Evolutionary conservation across 306 rosid species (phyloP).

Genomic region (Comarum palustre): DNA sequence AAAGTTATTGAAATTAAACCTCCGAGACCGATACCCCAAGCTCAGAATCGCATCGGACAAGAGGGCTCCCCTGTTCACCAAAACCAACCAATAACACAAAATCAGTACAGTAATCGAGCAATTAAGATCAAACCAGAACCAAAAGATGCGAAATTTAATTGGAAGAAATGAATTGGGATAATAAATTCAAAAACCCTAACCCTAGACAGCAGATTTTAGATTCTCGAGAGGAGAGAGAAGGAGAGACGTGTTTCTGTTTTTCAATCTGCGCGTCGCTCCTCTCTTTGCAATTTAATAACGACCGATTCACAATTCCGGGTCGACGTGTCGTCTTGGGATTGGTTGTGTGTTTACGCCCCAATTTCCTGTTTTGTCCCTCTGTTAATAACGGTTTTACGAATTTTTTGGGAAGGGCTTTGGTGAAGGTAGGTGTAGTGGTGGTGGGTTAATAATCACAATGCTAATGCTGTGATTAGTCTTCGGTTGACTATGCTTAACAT

Average conservation of each 20-base stretch:
- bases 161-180: background rate
- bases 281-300: constrained; percentile 35
- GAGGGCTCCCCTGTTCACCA: constrained; percentile 24
- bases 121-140: background rate
- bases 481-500: background rate
- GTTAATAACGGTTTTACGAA: constrained; percentile 33
- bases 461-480: background rate
- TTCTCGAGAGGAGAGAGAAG: constrained; percentile 48
- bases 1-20: constrained; percentile 39
- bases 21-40: constrained; percentile 41
- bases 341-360: constrained; percentile 4
- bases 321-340: constrained; percentile 49
- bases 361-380: constrained; percentile 39
- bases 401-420: background rate
- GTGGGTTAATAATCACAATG: constrained; percentile 13
- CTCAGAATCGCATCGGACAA: constrained; percentile 53
- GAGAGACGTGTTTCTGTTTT: constrained; percentile 36
- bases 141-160: constrained; percentile 1
- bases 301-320: constrained; percentile 15
- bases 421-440: constrained; percentile 18
- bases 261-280: constrained; percentile 22
- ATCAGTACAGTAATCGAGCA: constrained; percentile 7
- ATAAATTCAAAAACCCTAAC: constrained; percentile 54
- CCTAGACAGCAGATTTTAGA: constrained; percentile 45
- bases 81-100: constrained; percentile 6